Conservation (phyloP, 2,329 filamentous ascomycete species). For the Alternaria sp. region DNA sequence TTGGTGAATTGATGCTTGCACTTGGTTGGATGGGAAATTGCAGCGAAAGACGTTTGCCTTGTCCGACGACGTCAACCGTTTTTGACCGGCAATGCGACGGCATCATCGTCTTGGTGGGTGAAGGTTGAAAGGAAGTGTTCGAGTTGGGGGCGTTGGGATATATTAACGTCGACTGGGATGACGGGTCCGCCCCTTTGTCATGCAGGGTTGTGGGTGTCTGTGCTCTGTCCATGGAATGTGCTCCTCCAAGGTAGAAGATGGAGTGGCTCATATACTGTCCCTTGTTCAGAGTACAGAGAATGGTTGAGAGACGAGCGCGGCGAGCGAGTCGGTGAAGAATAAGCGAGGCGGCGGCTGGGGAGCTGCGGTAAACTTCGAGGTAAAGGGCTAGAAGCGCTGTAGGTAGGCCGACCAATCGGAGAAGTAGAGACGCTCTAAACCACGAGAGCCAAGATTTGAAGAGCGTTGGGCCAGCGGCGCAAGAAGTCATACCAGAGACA, state of each 20-base stretch:
- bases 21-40: slow-evolving; percentile 59
- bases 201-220: slow-evolving; percentile 42
- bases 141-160: slow-evolving; percentile 25
- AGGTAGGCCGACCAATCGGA: slow-evolving; percentile 41
- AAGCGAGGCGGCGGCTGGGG: slow-evolving; percentile 43
- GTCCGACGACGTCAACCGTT: slow-evolving; percentile 46
- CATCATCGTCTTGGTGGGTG: slow-evolving; percentile 28
- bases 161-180: slow-evolving; percentile 25
- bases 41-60: slow-evolving; percentile 58
- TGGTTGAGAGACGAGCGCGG: slow-evolving; percentile 38
- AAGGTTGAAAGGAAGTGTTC: slow-evolving; percentile 23
- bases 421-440: slow-evolving; percentile 34
- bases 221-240: slow-evolving; percentile 44
- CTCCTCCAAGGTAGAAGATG: slow-evolving; percentile 30
- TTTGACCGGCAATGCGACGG: slow-evolving; percentile 46
- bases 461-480: slow-evolving; percentile 36
- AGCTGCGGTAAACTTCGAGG: slow-evolving; percentile 43
- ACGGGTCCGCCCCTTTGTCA: slow-evolving; percentile 32
- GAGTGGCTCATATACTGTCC: slow-evolving; percentile 35
- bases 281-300: slow-evolving; percentile 35
- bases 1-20: slow-evolving; percentile 44
- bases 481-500: slow-evolving; percentile 46
- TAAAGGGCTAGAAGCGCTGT: slow-evolving; percentile 42
- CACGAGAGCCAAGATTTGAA: slow-evolving; percentile 45
- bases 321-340: slow-evolving; percentile 48